phyloP scores from a whole-genome alignment of 2,329 filamentous ascomycete species.

The Stagonosporopsis cucurbitacearum region DNA sequence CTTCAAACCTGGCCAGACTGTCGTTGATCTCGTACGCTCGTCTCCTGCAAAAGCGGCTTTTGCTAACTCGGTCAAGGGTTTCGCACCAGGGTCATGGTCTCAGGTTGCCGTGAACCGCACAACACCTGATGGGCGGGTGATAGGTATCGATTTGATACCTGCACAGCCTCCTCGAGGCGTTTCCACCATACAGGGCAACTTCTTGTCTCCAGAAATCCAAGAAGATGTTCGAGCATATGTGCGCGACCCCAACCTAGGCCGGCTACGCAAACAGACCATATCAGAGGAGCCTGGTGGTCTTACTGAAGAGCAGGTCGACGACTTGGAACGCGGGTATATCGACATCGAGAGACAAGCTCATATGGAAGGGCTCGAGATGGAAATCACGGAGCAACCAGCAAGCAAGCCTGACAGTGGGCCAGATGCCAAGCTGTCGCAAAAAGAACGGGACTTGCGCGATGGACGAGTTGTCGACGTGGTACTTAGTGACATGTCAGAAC shows the following conservation, averaged over 20 bases:
- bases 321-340: conserved; percentile 65
- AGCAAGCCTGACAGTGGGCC: conserved; percentile 23
- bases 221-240: conserved; percentile 79
- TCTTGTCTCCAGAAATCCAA: conserved; percentile 77
- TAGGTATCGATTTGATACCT: conserved; percentile 94
- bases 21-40: conserved; percentile 78
- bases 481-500: conserved; percentile 98
- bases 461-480: conserved; percentile 83
- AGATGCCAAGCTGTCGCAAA: conserved; percentile 36
- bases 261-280: conserved; percentile 50
- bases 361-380: conserved; percentile 36
- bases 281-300: conserved; percentile 35
- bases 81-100: conserved; percentile 72
- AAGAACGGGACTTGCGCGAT: conserved; percentile 47
- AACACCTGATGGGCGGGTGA: conserved; percentile 75
- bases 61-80: conserved; percentile 62
- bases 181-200: conserved; percentile 95
- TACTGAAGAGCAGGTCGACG: conserved; percentile 51
- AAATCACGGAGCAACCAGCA: conserved; percentile 22
- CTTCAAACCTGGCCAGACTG: conserved; percentile 80
- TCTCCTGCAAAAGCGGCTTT: neutral
- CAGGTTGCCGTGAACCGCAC: conserved; percentile 81
- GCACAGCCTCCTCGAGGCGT: conserved; percentile 89
- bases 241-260: conserved; percentile 65
- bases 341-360: conserved; percentile 65